Base-by-base conservation (phyloP, 495 filamentous ascomycete species). In the Parathielavia hyrcaniae region DNA sequence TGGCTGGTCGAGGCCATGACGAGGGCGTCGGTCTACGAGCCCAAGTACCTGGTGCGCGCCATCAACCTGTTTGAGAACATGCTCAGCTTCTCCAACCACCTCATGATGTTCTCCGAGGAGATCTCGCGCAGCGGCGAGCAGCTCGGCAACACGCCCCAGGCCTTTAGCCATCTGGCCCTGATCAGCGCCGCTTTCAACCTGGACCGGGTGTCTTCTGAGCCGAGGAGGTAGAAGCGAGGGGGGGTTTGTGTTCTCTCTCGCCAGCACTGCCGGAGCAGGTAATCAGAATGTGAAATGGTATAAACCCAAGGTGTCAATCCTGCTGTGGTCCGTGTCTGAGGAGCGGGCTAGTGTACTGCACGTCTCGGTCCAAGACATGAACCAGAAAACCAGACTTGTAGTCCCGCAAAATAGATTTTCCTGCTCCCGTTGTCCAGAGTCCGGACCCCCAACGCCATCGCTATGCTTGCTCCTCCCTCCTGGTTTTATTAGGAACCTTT, bases 1-100 rank as follows among this genome's bases (percentile, higher is more conserved):
- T 88, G 86, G 86, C 78, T 88, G 5, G 83, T 88, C 4, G 86
- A 88, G 66, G 84, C 86, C n/a, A 75, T 89, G 71, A 86, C 85
- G 23, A 77, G 86, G 39, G 86, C 81, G 17, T 77, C 79, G 49
- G 77, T 82, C n/a, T 81, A 86, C 60, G 83, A 88, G 61, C 74
- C 76, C 10, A 78, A 81, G 44, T 85, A 88, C 53, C 73, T 83
- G 35, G 75, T 77, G 40, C 76, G 80, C 9, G 86, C 86, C 16
- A 74, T 86, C 56, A 82, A 81, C 51, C 72, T 86, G 35, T 89
- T 88, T 61, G 86, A 89, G 72, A 88, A 87, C 66, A 83, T 88
- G 73, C 72, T 89, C 40, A 79, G 75, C 58, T 89, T 86, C 67
- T 79, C 80, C 4, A 89, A 88, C 66, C 86, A 89, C 64, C 71